phyloP scores from a whole-genome alignment of 1,284 basidiomycete genomes.

The Tilletia walkeri region DNA sequence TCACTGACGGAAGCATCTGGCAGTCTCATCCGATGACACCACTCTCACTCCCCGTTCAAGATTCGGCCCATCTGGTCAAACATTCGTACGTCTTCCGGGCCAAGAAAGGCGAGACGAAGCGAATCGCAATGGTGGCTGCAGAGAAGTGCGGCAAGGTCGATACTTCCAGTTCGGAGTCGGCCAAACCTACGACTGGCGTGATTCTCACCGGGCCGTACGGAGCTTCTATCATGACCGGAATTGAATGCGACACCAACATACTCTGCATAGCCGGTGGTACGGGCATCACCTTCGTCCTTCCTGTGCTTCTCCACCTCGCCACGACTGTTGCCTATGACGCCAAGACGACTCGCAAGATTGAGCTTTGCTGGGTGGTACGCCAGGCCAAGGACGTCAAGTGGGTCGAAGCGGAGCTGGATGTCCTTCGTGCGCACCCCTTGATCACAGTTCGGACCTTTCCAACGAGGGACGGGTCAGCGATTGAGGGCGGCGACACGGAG shows the following conservation, averaged over 20 bases:
- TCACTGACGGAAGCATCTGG: constrained; percentile 26
- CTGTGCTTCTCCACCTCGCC: constrained; percentile 24
- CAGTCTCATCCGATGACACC: constrained; percentile 32
- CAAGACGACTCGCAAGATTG: not conserved
- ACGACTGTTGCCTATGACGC: not conserved
- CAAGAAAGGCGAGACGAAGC: constrained; percentile 27
- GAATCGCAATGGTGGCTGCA: constrained; percentile 21
- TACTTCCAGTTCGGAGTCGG: not conserved
- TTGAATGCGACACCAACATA: constrained; percentile 7
- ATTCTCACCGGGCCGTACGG: constrained; percentile 32
- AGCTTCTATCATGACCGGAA: constrained; percentile 12
- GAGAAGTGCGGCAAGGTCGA: not conserved
- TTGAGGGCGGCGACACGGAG: not conserved
- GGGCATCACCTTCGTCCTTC: constrained; percentile 30
- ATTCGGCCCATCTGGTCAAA: not conserved
- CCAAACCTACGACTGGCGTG: constrained; percentile 12
- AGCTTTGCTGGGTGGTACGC: constrained; percentile 25
- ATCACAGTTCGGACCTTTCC: constrained; percentile 19
- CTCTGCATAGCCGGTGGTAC: constrained; percentile 29
- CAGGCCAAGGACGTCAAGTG: constrained; percentile 19
- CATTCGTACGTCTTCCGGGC: constrained; percentile 29
- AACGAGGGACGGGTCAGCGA: constrained; percentile 16
- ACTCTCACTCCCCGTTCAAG: constrained; percentile 18
- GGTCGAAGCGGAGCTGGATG: constrained; percentile 23
- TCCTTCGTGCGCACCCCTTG: not conserved